A percentile compares a stretch with the other conserved stretches of the same genome.
Conservation (phyloP, 2,329 filamentous ascomycete genomes). For the Chlorencoelia australis region DNA sequence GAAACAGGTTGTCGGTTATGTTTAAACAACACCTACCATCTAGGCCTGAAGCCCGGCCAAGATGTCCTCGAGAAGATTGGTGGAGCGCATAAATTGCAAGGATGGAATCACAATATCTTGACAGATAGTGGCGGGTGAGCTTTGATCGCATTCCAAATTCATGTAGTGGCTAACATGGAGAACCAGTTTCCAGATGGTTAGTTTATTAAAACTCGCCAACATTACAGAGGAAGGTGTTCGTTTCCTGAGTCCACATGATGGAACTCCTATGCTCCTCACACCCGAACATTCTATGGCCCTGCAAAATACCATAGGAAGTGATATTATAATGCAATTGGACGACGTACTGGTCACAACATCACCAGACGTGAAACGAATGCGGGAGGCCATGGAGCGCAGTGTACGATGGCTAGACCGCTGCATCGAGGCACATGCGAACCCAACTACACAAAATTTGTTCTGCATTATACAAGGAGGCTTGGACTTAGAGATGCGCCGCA, state of each 20-base stretch:
- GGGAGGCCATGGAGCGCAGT: conserved; percentile 88
- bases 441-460: conserved; percentile 81
- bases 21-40: conserved; percentile 95
- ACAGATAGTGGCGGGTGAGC: conserved; percentile 66
- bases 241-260: conserved; percentile 94
- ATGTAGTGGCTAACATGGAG: conserved; percentile 2
- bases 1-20: conserved; percentile 83
- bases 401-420: conserved; percentile 95
- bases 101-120: conserved; percentile 90
- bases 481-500: conserved; percentile 71
- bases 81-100: conserved; percentile 88
- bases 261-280: conserved; percentile 89
- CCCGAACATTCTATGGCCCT: conserved; percentile 94
- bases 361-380: conserved; percentile 77
- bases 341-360: conserved; percentile 96
- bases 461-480: conserved; percentile 97
- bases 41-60: conserved; percentile 91
- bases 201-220: conserved; percentile 80
- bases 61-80: conserved; percentile 78
- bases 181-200: conserved; percentile 96
- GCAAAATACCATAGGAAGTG: conserved; percentile 93
- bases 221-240: conserved; percentile 90
- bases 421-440: conserved; percentile 78
- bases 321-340: conserved; percentile 99
- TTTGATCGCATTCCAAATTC: conserved; percentile 3